These are phyloP conservation scores for Pichia exigua DNA, from an alignment of 805 yeast species.

Conservation along the genomic window DNA sequence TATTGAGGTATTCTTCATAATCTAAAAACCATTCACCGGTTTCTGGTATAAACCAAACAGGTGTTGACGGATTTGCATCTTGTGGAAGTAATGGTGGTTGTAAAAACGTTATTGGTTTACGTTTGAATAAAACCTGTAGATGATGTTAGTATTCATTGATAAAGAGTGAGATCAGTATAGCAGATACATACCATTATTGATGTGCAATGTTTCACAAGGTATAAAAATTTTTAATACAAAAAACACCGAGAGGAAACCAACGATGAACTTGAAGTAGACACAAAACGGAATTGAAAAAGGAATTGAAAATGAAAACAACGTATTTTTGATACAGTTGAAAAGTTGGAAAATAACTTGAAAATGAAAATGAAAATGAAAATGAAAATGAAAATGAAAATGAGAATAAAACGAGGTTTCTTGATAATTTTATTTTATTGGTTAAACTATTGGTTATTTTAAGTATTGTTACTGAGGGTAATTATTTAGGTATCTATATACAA, in stretches of 20 bases:
- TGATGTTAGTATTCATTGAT: not conserved
- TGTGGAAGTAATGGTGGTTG: constrained; percentile 48
- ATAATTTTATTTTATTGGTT: not conserved
- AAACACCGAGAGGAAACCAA: not conserved
- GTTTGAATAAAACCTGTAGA: constrained; percentile 60
- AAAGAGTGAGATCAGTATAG: not conserved
- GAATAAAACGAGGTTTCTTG: not conserved
- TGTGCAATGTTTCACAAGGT: not conserved
- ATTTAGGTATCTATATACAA: not conserved
- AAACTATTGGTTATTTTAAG: not conserved
- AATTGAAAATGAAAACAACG: not conserved
- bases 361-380: not conserved
- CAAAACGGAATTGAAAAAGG: not conserved
- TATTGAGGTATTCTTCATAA: constrained; percentile 66
- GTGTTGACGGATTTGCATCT: constrained; percentile 43
- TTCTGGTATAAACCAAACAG: constrained; percentile 74
- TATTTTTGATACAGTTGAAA: not conserved
- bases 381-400: not conserved
- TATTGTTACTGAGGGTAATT: not conserved
- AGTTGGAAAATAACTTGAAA: not conserved
- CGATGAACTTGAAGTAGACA: not conserved
- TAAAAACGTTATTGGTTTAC: constrained; percentile 58
- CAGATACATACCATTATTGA: not conserved
- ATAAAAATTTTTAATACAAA: not conserved
- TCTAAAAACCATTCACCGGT: constrained; percentile 83